Percentiles rank a stretch among this genome's conserved stretches.
Conservation (phyloP, 2,329 filamentous ascomycete genomes). For the Xylaria sp. region DNA sequence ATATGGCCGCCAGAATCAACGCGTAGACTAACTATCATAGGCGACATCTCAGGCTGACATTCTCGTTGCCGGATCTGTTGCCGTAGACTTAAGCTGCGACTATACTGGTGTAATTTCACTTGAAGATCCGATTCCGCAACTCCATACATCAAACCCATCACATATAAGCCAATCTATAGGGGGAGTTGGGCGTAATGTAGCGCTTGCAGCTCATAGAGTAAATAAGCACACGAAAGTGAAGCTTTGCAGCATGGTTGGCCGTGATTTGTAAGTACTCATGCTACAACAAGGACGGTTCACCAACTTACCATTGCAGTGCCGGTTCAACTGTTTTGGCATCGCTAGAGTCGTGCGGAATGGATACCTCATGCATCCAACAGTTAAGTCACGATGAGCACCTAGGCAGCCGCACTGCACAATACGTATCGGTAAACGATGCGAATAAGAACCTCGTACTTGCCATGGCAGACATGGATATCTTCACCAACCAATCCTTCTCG, state of each 20-base stretch:
- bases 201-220: conserved; percentile 79
- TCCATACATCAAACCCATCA: conserved; percentile 88
- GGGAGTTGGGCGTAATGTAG: conserved; percentile 92
- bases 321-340: conserved; percentile 78
- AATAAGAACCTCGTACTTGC: conserved; percentile 88
- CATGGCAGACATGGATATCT: conserved; percentile 95
- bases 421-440: conserved; percentile 87
- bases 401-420: conserved; percentile 82
- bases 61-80: conserved; percentile 91
- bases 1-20: not conserved
- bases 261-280: conserved; percentile 70
- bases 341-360: conserved; percentile 72
- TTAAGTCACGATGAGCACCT: conserved; percentile 61
- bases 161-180: conserved; percentile 84
- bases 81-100: conserved; percentile 88
- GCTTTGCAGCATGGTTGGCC: conserved; percentile 83
- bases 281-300: not conserved
- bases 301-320: conserved; percentile 59
- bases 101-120: conserved; percentile 57
- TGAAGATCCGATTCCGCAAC: conserved; percentile 57
- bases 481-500: conserved; percentile 67
- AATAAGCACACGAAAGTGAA: conserved; percentile 71
- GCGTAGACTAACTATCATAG: conserved; percentile 41
- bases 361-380: conserved; percentile 70
- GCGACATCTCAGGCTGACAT: conserved; percentile 64